Evolutionary conservation across 768 basidiomycete species (phyloP), one percentile per base, ranked within the genome.

Genomic region (Termitomyces sp.): DNA sequence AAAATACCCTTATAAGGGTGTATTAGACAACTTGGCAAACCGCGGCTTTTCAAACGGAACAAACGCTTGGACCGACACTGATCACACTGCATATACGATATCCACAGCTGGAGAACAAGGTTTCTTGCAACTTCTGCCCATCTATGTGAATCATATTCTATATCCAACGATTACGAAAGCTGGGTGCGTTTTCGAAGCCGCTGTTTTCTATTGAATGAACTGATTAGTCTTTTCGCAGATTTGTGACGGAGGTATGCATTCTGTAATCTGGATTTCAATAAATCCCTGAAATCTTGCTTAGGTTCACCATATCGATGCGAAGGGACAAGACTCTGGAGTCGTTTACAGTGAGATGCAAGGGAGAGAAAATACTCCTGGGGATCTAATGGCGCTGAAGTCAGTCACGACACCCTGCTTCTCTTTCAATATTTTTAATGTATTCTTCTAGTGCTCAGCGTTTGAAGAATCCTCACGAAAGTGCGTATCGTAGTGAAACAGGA

Each of bases 261-360:
- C 20, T 26, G 20, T 58, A 45, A 32, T 45, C 40, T 5, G 43
- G 40, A 8, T 51, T 8, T 24, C 51, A 34, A 33, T 13, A 22
- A 49, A 47, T 60, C 24, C 56, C 54, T 44, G 40, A 24, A 65
- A 43, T 36, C 36, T 59, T 42, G 46, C 13, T 10, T 63, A 92
- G 90, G 88, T 99, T n/a, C 93, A 98, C 71, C 94, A 98, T 71
- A 86, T 98, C 62, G 91, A 98, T 70, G 82, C 82, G 2, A 86
- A 91, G 67, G 96, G 94, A 8, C 85, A 95, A 64, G 85, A 98
- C 67, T 90, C 92, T 16, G 97, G 97, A 37, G 97, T 99, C 1
- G 96, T 98, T 10, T 98, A 97, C 72, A 91, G 89, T 67, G 91
- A 95, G 75, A 97, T 97, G 95, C 93, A 95, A 74, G 95, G 94